Conservation (phyloP, 2,329 filamentous ascomycete genomes). For the Penicillium griseofulvum region DNA sequence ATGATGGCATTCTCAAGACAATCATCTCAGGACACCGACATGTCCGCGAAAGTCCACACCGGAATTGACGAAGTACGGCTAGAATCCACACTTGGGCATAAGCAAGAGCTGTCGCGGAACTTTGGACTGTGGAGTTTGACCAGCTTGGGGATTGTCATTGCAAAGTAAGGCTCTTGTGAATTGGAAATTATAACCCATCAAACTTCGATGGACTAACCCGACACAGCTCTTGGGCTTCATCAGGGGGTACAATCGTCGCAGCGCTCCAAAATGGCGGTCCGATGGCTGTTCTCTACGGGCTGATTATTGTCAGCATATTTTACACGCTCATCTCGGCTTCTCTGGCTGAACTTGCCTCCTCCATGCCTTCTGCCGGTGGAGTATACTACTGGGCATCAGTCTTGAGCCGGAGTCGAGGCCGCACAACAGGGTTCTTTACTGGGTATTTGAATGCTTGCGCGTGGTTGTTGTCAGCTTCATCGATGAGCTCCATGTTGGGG, state of each 20-base stretch:
- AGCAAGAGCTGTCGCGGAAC: conserved; percentile 58
- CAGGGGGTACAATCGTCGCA: conserved; percentile 56
- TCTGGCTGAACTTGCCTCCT: conserved; percentile 56
- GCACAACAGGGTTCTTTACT: conserved; percentile 42
- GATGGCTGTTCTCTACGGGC: conserved; percentile 59
- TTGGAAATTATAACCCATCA: background rate
- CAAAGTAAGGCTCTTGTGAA: conserved; percentile 21
- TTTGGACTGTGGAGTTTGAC: conserved; percentile 56
- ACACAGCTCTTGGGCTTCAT: conserved; percentile 57
- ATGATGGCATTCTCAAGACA: conserved; percentile 9
- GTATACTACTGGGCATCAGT: conserved; percentile 61
- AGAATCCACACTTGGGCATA: conserved; percentile 48
- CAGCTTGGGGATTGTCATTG: conserved; percentile 57
- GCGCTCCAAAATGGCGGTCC: conserved; percentile 60
- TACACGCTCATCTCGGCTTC: conserved; percentile 56
- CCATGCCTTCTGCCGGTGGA: conserved; percentile 53
- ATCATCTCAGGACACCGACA: conserved; percentile 2
- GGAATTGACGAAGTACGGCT: conserved; percentile 26
- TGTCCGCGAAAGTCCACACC: conserved; percentile 5
- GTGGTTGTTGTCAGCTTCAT: conserved; percentile 32
- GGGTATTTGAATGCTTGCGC: conserved; percentile 37
- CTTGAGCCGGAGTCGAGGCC: conserved; percentile 49
- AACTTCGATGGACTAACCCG: background rate
- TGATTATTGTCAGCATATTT: conserved; percentile 47
- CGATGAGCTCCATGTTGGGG: conserved; percentile 33